Percentiles rank a stretch among this genome's conserved stretches.
These are phyloP conservation scores for Lepiota brunneoincarnata DNA, from an alignment of 768 basidiomycete species.

Conservation along the genomic window DNA sequence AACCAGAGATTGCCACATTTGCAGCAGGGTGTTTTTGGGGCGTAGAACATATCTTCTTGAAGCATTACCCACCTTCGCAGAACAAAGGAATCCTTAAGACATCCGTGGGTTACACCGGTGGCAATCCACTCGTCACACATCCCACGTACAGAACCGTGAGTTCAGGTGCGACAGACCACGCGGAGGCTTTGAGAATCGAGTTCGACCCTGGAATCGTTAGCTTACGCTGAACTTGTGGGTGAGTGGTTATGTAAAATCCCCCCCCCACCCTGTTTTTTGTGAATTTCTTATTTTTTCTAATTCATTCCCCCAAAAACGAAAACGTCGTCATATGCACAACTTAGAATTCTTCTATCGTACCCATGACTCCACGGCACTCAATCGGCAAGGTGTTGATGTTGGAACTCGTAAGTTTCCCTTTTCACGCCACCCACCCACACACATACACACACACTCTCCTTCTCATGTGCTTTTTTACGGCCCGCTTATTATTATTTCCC, in stretches of 20 bases:
- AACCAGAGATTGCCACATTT: slow-evolving; percentile 41
- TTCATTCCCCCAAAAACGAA: background rate
- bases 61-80: slow-evolving; percentile 68
- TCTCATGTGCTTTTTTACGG: background rate
- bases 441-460: background rate
- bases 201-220: slow-evolving; percentile 77
- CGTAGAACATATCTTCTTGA: slow-evolving; percentile 80
- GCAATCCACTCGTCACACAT: slow-evolving; percentile 46
- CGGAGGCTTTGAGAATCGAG: slow-evolving; percentile 83
- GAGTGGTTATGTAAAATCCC: slow-evolving; percentile 25
- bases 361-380: slow-evolving; percentile 85
- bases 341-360: slow-evolving; percentile 96
- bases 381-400: slow-evolving; percentile 73
- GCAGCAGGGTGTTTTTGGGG: slow-evolving; percentile 84
- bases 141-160: slow-evolving; percentile 80
- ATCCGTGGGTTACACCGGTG: slow-evolving; percentile 79
- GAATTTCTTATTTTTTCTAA: background rate
- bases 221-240: slow-evolving; percentile 88
- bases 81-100: slow-evolving; percentile 76
- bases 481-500: background rate
- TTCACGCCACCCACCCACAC: background rate
- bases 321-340: no score
- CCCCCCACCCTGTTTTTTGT: no score
- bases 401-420: slow-evolving; percentile 69
- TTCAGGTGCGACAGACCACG: slow-evolving; percentile 78